Evolutionary conservation across 2,329 filamentous ascomycete genomes (phyloP), one percentile per base, ranked within the genome.

Genomic region (Podosphaera fusca): DNA sequence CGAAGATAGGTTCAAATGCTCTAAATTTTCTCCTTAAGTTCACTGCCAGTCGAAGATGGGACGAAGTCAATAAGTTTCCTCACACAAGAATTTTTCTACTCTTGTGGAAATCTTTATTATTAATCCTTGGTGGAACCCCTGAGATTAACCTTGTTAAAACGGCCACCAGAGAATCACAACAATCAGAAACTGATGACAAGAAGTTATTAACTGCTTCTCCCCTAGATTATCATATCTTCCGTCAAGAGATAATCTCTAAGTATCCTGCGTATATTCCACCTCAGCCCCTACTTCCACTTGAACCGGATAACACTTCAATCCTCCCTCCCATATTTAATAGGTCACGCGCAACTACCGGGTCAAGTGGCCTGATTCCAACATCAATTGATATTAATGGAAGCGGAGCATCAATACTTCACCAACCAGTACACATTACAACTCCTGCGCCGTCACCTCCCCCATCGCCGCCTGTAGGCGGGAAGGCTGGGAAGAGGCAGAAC

Each of bases 351-450:
- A 73, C 74, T 58, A 80, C 76, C 60, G 74, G 75, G 12, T 72
- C 76, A 1, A 81, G 76, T 61, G 81, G 82, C 10, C 78, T 85
- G 51, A 72, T 85, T 38, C 75, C 77, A 5, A 75, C 76, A 2
- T 71, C 76, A 0, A 64, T 64, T 49, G 77, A 76, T 57, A 67
- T 70, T 9, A 78, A 79, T 59, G 75, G 68, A 56, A 78, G 73
- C 57, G 79, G 82, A 60, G 74, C 78, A 7, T 95, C 89, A 0
- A 96, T 98, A 64, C 76, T 98, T 33, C 82, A 96, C 67, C 90
- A 96, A 65, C 87, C 92, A 4, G 90, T 98, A 4, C 92, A 98
- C 68, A 98, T 98, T 63, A 92, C 92, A n/a, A 98, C 92, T 0
- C 92, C 92, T 0, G 90, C 89, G 0, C 92, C 92, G 1, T 98